Evolutionary conservation across 2,329 filamentous ascomycete species (phyloP).

Genomic region (Emergomyces africanus): DNA sequence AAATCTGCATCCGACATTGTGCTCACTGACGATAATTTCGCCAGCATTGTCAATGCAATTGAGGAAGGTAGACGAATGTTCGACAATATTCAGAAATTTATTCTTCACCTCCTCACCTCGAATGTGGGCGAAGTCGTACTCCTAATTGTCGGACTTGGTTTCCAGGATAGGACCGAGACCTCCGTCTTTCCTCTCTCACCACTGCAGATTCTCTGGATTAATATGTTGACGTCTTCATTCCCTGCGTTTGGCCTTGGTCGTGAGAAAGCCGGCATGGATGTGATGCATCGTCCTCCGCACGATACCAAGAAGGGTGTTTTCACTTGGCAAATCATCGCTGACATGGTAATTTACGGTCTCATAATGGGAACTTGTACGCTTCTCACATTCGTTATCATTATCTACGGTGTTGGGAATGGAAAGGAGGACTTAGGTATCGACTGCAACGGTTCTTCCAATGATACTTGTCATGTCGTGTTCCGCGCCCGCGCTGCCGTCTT

Average conservation of each 20-base stretch:
- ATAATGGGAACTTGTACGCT: conserved; percentile 40
- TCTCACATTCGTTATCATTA: conserved; percentile 39
- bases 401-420: conserved; percentile 31
- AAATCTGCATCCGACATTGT: conserved; percentile 58
- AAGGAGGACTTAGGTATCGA: conserved; percentile 21
- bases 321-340: conserved; percentile 39
- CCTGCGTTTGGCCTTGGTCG: conserved; percentile 49
- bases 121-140: conserved; percentile 47
- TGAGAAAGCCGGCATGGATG: conserved; percentile 42
- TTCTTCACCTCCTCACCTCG: conserved; percentile 42
- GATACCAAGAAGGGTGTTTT: conserved; percentile 39
- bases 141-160: conserved; percentile 45
- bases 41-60: conserved; percentile 70
- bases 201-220: conserved; percentile 51
- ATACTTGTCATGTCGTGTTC: conserved; percentile 17
- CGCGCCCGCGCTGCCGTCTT: conserved; percentile 44
- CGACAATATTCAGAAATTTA: conserved; percentile 73
- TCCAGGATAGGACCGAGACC: conserved; percentile 40
- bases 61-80: conserved; percentile 76
- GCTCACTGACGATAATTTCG: conserved; percentile 70
- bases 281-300: conserved; percentile 44
- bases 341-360: conserved; percentile 42
- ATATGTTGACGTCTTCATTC: conserved; percentile 48
- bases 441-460: conserved; percentile 10
- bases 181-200: conserved; percentile 49